Evolutionary conservation across 164 flowering plant species (phyloP), one percentile per base, ranked within the genome.

Genomic region (Echeveria elegans): DNA sequence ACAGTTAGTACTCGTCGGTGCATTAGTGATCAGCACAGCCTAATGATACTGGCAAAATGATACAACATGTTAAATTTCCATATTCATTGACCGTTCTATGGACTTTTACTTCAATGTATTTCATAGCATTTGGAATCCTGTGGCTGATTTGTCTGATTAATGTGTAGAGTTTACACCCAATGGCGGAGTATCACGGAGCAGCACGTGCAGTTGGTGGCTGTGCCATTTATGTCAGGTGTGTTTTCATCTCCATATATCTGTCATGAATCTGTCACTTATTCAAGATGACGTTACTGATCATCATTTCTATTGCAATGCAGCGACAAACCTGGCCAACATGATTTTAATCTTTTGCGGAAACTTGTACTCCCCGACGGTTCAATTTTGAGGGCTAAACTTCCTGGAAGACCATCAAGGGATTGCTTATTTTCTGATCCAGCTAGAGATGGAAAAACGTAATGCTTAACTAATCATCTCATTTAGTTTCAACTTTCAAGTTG

Each of bases 151-250:
- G 5, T 12, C 47, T 23, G 0, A 56, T 43, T 43, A n/a, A 34
- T n/a, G 37, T 23, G 24, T 74, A 90, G 97, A 90, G 95, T 71
- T 72, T 87, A 66, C 97, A 90, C 74, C 89, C 90, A 24, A 85
- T 85, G 92, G 97, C 97, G n/a, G 94, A 81, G 69, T 90, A 86
- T 74, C 97, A 90, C 71, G 97, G 82, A 67, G 94, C 94, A 53
- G 94, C 97, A 48, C 88, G 97, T 31, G 92, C 94, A 16, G 88
- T 90, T 5, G 97, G 97, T 45, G 94, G 97, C 58, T 88, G 97
- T 71, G 82, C 91, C n/a, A 83, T 90, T 64, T 90, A 90, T 74
- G 92, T 90, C 65, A 90, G 97, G 97, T 86, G 72, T 26, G 24
- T n/a, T 58, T 70, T 62, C 65, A 1, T 0, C 8, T 62, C 47